These are phyloP conservation scores for Xanthoconium separans DNA, from an alignment of 1,284 basidiomycete genomes.

Conservation along the genomic window DNA sequence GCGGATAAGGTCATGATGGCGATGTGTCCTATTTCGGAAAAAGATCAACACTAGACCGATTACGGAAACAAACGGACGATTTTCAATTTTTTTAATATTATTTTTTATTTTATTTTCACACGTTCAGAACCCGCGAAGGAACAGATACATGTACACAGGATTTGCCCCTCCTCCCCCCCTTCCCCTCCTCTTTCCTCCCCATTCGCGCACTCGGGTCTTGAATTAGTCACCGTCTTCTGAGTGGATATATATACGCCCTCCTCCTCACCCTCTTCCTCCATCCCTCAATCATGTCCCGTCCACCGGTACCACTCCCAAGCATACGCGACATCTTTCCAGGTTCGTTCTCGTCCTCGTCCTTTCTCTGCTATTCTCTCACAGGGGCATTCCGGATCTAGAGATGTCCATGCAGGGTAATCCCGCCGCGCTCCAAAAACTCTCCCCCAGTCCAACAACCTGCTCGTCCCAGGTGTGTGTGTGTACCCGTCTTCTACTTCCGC, in stretches of 20 bases:
- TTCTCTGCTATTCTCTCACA: neutral
- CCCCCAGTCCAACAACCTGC: neutral
- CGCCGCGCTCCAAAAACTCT: conserved; percentile 2
- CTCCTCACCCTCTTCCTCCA: neutral
- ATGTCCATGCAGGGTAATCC: conserved; percentile 21
- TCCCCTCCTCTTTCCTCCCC: conserved; percentile 28
- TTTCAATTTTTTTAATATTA: no score
- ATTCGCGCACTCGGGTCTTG: conserved; percentile 21
- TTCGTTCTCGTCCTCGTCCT: conserved; percentile 16
- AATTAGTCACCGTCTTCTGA: conserved; percentile 22
- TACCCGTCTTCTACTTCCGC: neutral
- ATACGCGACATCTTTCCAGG: conserved; percentile 61
- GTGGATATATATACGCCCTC: conserved; percentile 7
- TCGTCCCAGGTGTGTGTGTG: conserved; percentile 9
- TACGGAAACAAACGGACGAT: conserved; percentile 1
- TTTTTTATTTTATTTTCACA: neutral
- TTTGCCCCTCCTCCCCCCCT: conserved; percentile 18
- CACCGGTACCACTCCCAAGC: conserved; percentile 44
- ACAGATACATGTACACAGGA: conserved; percentile 9
- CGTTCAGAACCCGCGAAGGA: conserved; percentile 17
- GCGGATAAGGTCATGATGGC: conserved; percentile 35
- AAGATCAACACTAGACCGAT: neutral
- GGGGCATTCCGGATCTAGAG: conserved; percentile 13
- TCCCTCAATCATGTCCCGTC: conserved; percentile 22
- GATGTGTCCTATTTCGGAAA: conserved; percentile 14